Base-by-base conservation (phyloP, 2,329 filamentous ascomycete species). In the Phialophora verrucosa region DNA sequence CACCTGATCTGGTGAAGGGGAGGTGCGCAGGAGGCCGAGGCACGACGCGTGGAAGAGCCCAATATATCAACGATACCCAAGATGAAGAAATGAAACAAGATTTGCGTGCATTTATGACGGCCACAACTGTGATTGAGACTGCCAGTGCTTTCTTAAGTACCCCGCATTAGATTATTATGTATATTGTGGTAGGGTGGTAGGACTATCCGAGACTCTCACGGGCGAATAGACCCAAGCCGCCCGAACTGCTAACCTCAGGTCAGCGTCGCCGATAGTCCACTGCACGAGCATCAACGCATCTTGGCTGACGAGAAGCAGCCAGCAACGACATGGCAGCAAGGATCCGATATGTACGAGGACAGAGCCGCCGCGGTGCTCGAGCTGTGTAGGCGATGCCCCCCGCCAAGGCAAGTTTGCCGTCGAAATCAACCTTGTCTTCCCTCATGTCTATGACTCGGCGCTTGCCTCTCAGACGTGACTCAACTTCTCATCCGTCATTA, bases 1-100 rank as follows among this genome's bases (percentile, higher is more conserved):
- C 20, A 10, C 10, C 27, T 53, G 8, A 11, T 25, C 12, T 29
- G 2, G 27, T 8, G 20, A 53, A 53, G 49, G 12, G 49, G 5
- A n/a, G 8, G 27, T 51, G 17, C 6, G 49, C 20, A 23, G 27
- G 49, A 3, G 8, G 10, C 6, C 14, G 17, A 12, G 20, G 11
- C 27, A 53, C 49, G 7, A 53, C 27, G 23, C 14, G 27, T 27
- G 27, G 49, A 51, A 4, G 49, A 53, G 27, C 14, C 23, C 49
- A 23, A 53, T 53, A 53, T 53, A 53, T 14, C 20, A 25, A 53
- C 49, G 49, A 53, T 29, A 53, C 49, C 49, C 49, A 12, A 25
- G 49, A 53, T 4, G 49, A 53, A 53, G 20, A 12, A 53, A 53
- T 53, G 20, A 29, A 25, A 53, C 27, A 29, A 53, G 27, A 29